Evolutionary conservation across 805 yeast genomes (phyloP).

Genomic region (Alloascoidea hylecoeti): DNA sequence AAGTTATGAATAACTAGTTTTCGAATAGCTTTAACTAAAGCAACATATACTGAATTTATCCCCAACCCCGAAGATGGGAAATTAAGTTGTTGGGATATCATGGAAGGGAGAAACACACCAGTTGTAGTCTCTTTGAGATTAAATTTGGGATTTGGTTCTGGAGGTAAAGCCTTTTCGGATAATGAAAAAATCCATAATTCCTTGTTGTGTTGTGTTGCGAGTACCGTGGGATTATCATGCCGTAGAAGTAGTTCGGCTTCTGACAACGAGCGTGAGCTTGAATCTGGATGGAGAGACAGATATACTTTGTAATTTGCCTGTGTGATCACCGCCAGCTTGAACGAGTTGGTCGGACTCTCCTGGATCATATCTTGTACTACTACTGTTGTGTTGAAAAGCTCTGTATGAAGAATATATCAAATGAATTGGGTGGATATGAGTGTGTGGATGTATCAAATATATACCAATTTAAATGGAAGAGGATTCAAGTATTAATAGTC

Average conservation of each 20-base stretch:
- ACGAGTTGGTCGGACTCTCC: too few relatives aligned
- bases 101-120: constrained; percentile 13
- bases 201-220: constrained; percentile 9
- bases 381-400: too few relatives aligned
- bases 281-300: constrained; percentile 7
- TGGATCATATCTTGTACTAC: too few relatives aligned
- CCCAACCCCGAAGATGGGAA: constrained; percentile 2
- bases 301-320: constrained; percentile 11
- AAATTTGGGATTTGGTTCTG: constrained; percentile 8
- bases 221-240: constrained; percentile 6
- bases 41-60: constrained; percentile 10
- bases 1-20: constrained; percentile 7
- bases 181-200: constrained; percentile 16
- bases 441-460: too few relatives aligned
- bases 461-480: too few relatives aligned
- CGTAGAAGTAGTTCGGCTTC: constrained; percentile 14
- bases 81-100: constrained; percentile 5
- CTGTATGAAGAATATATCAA: too few relatives aligned
- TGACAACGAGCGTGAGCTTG: constrained; percentile 6
- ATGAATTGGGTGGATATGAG: too few relatives aligned
- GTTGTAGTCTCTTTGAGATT: constrained; percentile 13
- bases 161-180: constrained; percentile 6
- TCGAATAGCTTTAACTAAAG: constrained; percentile 10
- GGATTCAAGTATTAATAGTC: too few relatives aligned
- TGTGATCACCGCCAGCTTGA: constrained; percentile 1